These are phyloP conservation scores for Fraxinus excelsior DNA, from an alignment of 257 asterid genomes.

Conservation along the genomic window DNA sequence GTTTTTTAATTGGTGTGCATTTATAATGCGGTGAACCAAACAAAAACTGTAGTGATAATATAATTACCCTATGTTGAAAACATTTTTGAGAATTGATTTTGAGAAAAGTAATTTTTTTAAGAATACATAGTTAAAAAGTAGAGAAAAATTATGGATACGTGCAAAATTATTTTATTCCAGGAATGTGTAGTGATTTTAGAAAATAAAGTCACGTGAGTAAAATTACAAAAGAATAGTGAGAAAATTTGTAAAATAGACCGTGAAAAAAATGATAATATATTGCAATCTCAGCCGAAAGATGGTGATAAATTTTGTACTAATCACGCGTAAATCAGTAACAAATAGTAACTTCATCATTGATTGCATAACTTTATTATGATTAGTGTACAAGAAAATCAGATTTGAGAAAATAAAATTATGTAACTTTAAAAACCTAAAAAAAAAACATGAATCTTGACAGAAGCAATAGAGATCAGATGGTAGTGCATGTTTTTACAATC, in stretches of 20 bases:
- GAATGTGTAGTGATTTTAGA: too few species aligned
- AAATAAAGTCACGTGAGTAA: too few species aligned
- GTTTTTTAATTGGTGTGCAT: too few species aligned
- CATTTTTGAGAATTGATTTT: too few species aligned
- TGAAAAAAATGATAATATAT: too few species aligned
- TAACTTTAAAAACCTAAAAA: neutral
- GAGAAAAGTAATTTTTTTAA: too few species aligned
- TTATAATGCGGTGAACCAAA: too few species aligned
- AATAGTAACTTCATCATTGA: constrained; percentile 49
- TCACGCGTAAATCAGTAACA: constrained; percentile 47
- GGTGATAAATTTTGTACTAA: constrained; percentile 54
- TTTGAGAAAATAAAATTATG: neutral
- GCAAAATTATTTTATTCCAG: too few species aligned
- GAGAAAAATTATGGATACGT: too few species aligned
- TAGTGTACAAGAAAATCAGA: neutral
- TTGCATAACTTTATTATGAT: constrained; percentile 22
- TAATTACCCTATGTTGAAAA: too few species aligned
- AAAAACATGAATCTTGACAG: neutral
- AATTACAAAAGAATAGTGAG: neutral
- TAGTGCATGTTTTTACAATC: constrained; percentile 69
- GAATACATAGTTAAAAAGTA: too few species aligned
- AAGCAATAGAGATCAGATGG: constrained; percentile 72
- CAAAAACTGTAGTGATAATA: too few species aligned
- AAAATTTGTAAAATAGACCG: neutral
- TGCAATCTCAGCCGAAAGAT: constrained; percentile 89